These are phyloP conservation scores for Phlebiopsis flavidoalba DNA, from an alignment of 768 basidiomycete genomes.

Conservation along the genomic window DNA sequence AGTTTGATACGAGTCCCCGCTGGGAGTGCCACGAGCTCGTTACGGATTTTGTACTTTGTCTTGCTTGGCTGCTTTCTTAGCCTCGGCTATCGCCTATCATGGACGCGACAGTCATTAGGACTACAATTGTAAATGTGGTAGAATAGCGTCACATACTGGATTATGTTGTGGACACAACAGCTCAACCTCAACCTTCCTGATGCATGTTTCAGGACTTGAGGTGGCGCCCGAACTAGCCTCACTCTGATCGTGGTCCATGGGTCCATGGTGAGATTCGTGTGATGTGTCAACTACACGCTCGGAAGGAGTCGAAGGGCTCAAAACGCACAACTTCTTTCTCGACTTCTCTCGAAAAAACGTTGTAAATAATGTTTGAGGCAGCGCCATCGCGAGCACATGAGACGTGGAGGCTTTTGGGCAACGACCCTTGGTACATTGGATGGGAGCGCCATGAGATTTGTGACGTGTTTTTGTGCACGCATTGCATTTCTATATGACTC, in stretches of 20 bases:
- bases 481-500: conserved; percentile 72
- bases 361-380: conserved; percentile 51
- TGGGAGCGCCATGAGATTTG: conserved; percentile 72
- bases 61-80: conserved; percentile 69
- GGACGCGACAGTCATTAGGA: background rate
- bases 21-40: conserved; percentile 65
- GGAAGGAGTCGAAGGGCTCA: conserved; percentile 32
- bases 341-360: conserved; percentile 58
- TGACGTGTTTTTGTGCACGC: conserved; percentile 66
- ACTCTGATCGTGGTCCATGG: background rate
- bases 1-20: conserved; percentile 78
- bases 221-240: background rate
- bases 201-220: conserved; percentile 50
- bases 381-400: conserved; percentile 72
- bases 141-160: conserved; percentile 53
- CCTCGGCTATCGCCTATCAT: conserved; percentile 63
- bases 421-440: conserved; percentile 94
- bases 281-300: background rate
- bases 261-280: conserved; percentile 10
- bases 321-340: conserved; percentile 78
- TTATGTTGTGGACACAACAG: conserved; percentile 87
- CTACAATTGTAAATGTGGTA: background rate
- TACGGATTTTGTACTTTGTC: conserved; percentile 72
- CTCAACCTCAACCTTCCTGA: conserved; percentile 72
- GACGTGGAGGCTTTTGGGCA: conserved; percentile 89